A percentile compares a stretch with the other conserved stretches of the same genome.
phyloP scores from a whole-genome alignment of 108 stramenopile genomes.

The Pseudonitzschia delicatissima region DNA sequence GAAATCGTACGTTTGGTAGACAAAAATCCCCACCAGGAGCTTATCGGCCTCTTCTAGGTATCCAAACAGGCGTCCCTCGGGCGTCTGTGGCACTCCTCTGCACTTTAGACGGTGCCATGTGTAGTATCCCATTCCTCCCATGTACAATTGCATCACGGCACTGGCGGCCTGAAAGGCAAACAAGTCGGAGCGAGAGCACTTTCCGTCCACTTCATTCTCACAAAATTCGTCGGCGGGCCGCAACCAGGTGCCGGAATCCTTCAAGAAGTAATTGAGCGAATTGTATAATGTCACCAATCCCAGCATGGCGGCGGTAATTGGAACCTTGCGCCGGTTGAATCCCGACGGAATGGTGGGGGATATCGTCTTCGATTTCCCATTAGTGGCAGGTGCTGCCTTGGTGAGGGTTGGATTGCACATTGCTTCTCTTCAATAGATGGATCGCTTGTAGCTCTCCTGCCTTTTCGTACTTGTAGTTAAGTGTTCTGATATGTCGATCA shows the following conservation, averaged over 20 bases:
- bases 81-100: conserved; percentile 8
- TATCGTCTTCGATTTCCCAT: not conserved
- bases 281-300: conserved; percentile 10
- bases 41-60: conserved; percentile 20
- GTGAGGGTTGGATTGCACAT: conserved; percentile 3
- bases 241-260: not conserved
- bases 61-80: conserved; percentile 39
- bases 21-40: conserved; percentile 23
- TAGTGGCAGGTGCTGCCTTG: too few relatives aligned
- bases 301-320: not conserved
- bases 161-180: conserved; percentile 32
- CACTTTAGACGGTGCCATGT: conserved; percentile 13
- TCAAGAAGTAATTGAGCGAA: not conserved
- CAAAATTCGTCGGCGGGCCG: conserved; percentile 27
- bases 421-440: too few relatives aligned
- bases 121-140: conserved; percentile 15
- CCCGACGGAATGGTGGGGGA: conserved; percentile 1
- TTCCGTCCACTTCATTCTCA: not conserved
- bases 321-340: not conserved
- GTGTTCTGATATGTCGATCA: too few relatives aligned
- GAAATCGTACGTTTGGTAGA: conserved; percentile 60
- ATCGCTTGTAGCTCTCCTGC: too few relatives aligned
- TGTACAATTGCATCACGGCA: conserved; percentile 13
- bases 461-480: too few relatives aligned
- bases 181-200: conserved; percentile 33